Evolutionary conservation across 768 basidiomycete species (phyloP).

Genomic region (Cystofilobasidium capitatum): DNA sequence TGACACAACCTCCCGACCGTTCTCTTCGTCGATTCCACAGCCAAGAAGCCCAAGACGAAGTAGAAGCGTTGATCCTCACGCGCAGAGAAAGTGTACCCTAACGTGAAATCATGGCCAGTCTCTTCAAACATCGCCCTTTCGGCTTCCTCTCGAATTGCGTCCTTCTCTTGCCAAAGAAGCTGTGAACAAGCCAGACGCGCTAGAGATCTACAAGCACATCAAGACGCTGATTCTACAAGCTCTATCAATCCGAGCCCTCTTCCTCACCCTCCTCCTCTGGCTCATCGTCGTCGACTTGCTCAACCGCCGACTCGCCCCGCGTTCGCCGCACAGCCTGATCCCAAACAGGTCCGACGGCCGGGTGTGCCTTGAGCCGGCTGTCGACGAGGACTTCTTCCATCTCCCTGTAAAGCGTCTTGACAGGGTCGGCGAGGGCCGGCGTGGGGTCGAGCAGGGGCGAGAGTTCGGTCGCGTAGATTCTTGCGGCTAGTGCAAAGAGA

Average conservation of each 20-base stretch:
- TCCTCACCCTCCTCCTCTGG: too few species aligned
- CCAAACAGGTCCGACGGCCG: slow-evolving; percentile 24
- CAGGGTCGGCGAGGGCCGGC: neutral
- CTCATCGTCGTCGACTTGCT: too few species aligned
- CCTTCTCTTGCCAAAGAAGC: too few species aligned
- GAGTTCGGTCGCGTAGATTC: slow-evolving; percentile 10
- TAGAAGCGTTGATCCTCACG: too few species aligned
- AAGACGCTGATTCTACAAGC: too few species aligned
- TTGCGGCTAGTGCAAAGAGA: neutral
- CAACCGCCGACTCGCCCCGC: neutral
- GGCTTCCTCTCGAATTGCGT: too few species aligned
- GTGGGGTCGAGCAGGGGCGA: neutral
- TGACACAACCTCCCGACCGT: neutral
- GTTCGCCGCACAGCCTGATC: neutral
- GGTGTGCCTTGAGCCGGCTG: slow-evolving; percentile 17
- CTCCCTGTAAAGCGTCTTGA: neutral
- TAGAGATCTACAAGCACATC: too few species aligned
- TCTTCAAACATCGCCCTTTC: too few species aligned
- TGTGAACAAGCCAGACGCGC: too few species aligned
- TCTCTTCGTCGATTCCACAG: neutral
- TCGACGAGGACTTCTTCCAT: slow-evolving; percentile 24
- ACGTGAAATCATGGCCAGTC: too few species aligned
- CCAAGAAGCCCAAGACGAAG: slow-evolving; percentile 18
- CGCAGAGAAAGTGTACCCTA: too few species aligned
- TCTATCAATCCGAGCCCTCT: too few species aligned